Percentiles rank a stretch among this genome's conserved stretches.
Conservation (phyloP, 305 asterid genomes). For the Fraxinus sp. region DNA sequence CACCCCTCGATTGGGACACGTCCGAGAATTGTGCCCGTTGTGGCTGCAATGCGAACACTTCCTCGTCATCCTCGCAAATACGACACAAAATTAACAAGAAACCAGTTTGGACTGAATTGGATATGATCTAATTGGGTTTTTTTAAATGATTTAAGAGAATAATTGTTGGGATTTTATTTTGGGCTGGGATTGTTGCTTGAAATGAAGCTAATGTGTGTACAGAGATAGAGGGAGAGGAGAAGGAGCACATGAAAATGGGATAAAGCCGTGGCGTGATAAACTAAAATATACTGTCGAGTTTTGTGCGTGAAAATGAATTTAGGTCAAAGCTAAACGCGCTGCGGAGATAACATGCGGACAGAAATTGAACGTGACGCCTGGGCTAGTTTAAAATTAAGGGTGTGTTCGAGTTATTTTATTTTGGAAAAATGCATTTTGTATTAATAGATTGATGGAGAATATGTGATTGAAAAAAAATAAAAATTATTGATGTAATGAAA, state of each 20-base stretch:
- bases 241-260: background rate
- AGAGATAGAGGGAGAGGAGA: too few species aligned
- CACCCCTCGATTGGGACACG: slow-evolving; percentile 96
- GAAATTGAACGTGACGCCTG: too few species aligned
- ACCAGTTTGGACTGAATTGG: background rate
- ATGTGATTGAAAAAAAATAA: too few species aligned
- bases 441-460: too few species aligned
- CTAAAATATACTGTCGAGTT: background rate
- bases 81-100: background rate
- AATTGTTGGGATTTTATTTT: background rate
- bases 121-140: background rate
- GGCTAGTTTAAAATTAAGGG: background rate
- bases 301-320: background rate
- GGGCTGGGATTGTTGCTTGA: background rate
- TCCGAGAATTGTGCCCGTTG: slow-evolving; percentile 94
- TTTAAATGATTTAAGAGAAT: background rate
- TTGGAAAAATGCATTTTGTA: too few species aligned
- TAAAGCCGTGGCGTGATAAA: background rate
- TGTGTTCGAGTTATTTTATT: too few species aligned
- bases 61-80: slow-evolving; percentile 60
- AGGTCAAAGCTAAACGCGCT: background rate
- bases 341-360: too few species aligned
- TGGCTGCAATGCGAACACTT: slow-evolving; percentile 99
- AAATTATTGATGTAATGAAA: too few species aligned
- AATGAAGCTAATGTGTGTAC: background rate